phyloP scores from a whole-genome alignment of 495 filamentous ascomycete genomes.

The Penicillium arizonense region DNA sequence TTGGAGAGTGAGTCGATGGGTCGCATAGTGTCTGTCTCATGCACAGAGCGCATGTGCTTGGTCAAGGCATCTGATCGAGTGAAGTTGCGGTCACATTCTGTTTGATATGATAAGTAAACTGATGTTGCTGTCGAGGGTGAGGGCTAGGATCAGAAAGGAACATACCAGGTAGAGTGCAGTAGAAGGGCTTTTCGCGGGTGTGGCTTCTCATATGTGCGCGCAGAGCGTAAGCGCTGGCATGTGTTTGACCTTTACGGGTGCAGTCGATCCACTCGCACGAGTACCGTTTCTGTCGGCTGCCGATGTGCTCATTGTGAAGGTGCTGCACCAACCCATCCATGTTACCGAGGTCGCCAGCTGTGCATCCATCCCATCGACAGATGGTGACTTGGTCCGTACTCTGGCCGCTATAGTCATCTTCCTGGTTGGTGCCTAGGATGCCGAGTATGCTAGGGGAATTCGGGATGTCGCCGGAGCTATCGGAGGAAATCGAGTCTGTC shows the following conservation, averaged over 20 bases:
- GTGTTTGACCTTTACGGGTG: constrained; percentile 77
- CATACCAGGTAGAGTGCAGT: constrained; percentile 88
- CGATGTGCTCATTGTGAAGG: constrained; percentile 91
- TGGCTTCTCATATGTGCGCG: constrained; percentile 97
- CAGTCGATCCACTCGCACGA: constrained; percentile 95
- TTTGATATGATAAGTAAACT: background rate
- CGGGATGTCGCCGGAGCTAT: constrained; percentile 78
- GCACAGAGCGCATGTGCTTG: constrained; percentile 98
- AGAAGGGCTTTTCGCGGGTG: constrained; percentile 97
- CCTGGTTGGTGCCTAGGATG: constrained; percentile 55
- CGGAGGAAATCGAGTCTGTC: constrained; percentile 70
- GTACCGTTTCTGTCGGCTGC: constrained; percentile 78
- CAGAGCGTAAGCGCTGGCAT: constrained; percentile 93
- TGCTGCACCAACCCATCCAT: constrained; percentile 94
- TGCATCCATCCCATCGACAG: constrained; percentile 88
- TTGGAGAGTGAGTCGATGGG: constrained; percentile 86
- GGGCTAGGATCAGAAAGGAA: background rate
- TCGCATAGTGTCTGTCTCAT: constrained; percentile 91
- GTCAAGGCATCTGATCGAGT: constrained; percentile 95
- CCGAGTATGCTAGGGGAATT: constrained; percentile 43
- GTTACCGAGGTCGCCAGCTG: constrained; percentile 74
- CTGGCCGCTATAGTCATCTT: constrained; percentile 77
- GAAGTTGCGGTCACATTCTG: constrained; percentile 94
- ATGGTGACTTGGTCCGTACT: constrained; percentile 78
- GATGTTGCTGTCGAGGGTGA: background rate